Evolutionary conservation across 495 filamentous ascomycete genomes (phyloP), one percentile per base, ranked within the genome.

Genomic region (Podospora pseudocomata): DNA sequence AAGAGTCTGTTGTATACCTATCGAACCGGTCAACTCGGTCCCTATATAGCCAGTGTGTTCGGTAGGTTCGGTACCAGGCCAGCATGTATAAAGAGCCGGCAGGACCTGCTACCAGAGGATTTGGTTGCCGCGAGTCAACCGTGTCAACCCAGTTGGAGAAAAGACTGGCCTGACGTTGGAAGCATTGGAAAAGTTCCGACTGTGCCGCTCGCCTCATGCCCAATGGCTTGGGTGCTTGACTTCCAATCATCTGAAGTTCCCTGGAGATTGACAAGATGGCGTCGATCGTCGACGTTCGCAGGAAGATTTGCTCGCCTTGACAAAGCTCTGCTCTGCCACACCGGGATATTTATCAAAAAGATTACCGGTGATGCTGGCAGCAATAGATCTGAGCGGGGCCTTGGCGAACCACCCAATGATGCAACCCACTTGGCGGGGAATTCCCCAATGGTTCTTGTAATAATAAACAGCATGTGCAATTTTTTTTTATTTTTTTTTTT

Each of bases 211-310:
- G 61, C 61, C 61, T 63, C 61, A 49, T 63, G 30, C 30, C 56
- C 56, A 27, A 23, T 27, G 56, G 19, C 59, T 26, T 61, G 23
- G 23, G n/a, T 18, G n/a, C 13, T 49, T 55, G 54, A 27, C 20
- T 32, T 39, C 65, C 69, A 67, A 71, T 68, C 69, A 68, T 32
- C n/a, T 16, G 19, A 16, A 28, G 13, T 65, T 60, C 65, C 64
- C 66, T 65, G 65, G 57, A 26, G 23, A 20, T 58, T 58, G 18
- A 20, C 23, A 58, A 26, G 5, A 58, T 26, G 19, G 55, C 18
- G 55, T 58, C 23, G 55, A 58, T 58, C 19, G 23, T 58, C n/a
- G 39, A 49, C 9, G 39, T 49, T 49, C 39, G 39, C 39, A 49
- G 39, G 39, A 49, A 49, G 15, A 49, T 49, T 49, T 49, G 39